Conservation (phyloP, 306 rosid species). For the Ormosia semicastrata region DNA sequence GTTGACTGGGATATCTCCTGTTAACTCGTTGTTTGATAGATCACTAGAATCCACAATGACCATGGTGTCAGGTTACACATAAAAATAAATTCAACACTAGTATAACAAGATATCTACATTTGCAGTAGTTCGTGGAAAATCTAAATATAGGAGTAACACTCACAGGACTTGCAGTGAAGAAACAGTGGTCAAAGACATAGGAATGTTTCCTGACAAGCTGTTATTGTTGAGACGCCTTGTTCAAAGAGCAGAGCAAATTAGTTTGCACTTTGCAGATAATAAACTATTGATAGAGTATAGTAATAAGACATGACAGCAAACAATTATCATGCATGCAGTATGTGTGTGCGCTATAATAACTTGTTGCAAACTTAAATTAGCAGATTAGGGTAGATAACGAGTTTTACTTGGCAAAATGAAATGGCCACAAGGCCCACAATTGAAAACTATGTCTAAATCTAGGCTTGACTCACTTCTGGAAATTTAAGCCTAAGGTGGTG, state of each 20-base stretch:
- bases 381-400: no score
- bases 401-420: not conserved
- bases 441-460: not conserved
- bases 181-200: conserved; percentile 52
- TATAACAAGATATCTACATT: not conserved
- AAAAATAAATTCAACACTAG: not conserved
- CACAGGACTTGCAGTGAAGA: conserved; percentile 83
- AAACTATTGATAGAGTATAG: conserved; percentile 11
- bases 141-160: conserved; percentile 40
- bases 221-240: conserved; percentile 97
- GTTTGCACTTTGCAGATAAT: conserved; percentile 25
- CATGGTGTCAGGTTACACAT: conserved; percentile 27
- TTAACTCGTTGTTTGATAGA: conserved; percentile 69
- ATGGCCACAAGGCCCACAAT: conserved; percentile 2
- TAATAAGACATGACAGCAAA: conserved; percentile 8
- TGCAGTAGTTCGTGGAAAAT: conserved; percentile 11
- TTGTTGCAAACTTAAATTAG: not conserved
- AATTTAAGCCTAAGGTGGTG: not conserved
- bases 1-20: conserved; percentile 60
- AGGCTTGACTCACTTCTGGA: not conserved
- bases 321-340: not conserved
- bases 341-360: not conserved
- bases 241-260: conserved; percentile 37
- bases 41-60: conserved; percentile 59
- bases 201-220: conserved; percentile 70